Evolutionary conservation across 164 flowering plant genomes (phyloP).

Genomic region (Tetrastigma voinierianum): DNA sequence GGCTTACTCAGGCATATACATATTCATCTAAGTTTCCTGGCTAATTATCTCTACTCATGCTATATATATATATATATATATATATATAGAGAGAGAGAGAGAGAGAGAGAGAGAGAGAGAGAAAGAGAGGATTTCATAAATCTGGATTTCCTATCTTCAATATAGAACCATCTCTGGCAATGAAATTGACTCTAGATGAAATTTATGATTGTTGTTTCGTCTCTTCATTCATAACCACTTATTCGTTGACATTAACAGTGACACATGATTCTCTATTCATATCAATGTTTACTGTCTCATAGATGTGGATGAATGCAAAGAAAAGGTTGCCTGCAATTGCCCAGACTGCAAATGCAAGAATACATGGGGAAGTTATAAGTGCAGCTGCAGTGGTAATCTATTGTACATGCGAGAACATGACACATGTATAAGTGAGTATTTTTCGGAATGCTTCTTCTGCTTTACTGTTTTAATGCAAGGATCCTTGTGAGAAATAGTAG

Average conservation of each 20-base stretch:
- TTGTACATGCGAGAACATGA: constrained; percentile 89
- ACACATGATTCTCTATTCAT: background rate
- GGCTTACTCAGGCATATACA: background rate
- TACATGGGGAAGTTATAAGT: constrained; percentile 93
- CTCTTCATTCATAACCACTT: too few relatives aligned
- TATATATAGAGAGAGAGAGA: too few relatives aligned
- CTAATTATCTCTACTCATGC: too few relatives aligned
- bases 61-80: too few relatives aligned
- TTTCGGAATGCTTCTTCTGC: background rate
- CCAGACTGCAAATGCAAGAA: constrained; percentile 90
- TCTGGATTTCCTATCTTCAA: too few relatives aligned
- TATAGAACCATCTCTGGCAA: too few relatives aligned
- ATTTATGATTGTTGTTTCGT: too few relatives aligned
- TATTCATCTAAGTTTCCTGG: background rate
- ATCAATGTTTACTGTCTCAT: constrained; percentile 9
- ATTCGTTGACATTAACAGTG: too few relatives aligned
- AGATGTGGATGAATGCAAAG: constrained; percentile 96
- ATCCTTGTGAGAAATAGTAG: background rate
- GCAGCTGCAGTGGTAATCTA: constrained; percentile 68
- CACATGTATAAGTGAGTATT: constrained; percentile 78
- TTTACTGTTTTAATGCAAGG: background rate
- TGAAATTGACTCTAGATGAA: too few relatives aligned
- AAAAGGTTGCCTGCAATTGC: constrained; percentile 81
- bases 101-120: too few relatives aligned
- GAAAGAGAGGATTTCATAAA: too few relatives aligned